A percentile compares a stretch with the other conserved stretches of the same genome.
These are phyloP conservation scores for Sarcodon sp. DNA, from an alignment of 768 basidiomycete species.

Conservation along the genomic window DNA sequence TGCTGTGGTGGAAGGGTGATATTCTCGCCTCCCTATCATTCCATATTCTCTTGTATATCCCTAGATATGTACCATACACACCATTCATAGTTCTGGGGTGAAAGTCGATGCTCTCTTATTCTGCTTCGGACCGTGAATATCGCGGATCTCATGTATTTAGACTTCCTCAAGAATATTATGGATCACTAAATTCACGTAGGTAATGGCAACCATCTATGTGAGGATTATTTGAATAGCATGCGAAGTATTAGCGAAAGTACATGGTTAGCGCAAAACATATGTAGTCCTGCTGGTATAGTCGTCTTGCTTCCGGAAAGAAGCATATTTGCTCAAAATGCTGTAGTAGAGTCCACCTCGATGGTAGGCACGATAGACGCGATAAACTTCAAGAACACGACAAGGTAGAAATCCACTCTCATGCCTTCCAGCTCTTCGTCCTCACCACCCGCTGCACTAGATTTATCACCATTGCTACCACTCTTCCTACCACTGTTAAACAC, in stretches of 20 bases:
- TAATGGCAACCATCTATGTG: too few species aligned
- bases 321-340: conserved; percentile 20
- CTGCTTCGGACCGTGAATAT: too few species aligned
- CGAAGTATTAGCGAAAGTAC: too few species aligned
- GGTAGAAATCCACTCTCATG: conserved; percentile 95
- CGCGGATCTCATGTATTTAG: too few species aligned
- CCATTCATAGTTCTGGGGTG: too few species aligned
- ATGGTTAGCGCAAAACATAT: too few species aligned
- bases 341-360: conserved; percentile 93
- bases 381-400: conserved; percentile 98
- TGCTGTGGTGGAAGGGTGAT: conserved; percentile 14
- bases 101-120: too few species aligned
- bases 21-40: conserved; percentile 2
- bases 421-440: conserved; percentile 74
- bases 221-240: too few species aligned
- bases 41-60: too few species aligned
- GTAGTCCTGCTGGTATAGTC: neutral
- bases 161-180: too few species aligned
- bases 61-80: too few species aligned
- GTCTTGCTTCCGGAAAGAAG: neutral
- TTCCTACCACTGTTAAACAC: conserved; percentile 35
- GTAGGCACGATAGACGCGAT: conserved; percentile 98
- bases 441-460: conserved; percentile 18
- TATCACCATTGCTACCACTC: conserved; percentile 40
- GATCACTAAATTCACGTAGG: too few species aligned